Conservation (phyloP, 495 filamentous ascomycete species). For the Aspergillus coremiiformis region DNA sequence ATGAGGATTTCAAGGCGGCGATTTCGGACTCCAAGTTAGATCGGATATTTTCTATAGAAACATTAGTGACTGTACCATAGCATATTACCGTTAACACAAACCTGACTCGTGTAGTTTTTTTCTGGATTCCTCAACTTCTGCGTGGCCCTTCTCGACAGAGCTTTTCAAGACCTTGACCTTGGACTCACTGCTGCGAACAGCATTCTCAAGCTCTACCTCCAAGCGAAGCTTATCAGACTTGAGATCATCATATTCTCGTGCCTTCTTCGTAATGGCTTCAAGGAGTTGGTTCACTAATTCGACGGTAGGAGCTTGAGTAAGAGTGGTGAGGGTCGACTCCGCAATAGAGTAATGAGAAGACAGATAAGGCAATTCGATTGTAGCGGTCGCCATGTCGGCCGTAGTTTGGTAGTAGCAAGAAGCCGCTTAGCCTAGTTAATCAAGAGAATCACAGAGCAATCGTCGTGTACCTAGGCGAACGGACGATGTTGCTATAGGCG, state of each 20-base stretch:
- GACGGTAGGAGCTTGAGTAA: slow-evolving; percentile 64
- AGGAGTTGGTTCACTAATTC: slow-evolving; percentile 69
- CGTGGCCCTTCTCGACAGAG: slow-evolving; percentile 70
- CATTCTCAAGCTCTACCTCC: slow-evolving; percentile 89
- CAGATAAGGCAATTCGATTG: slow-evolving; percentile 68
- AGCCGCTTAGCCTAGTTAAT: slow-evolving; percentile 7
- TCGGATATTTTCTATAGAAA: slow-evolving; percentile 49
- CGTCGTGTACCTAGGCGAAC: background rate
- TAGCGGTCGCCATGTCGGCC: slow-evolving; percentile 63
- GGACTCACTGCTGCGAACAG: slow-evolving; percentile 70
- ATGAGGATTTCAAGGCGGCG: slow-evolving; percentile 66
- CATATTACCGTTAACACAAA: slow-evolving; percentile 27
- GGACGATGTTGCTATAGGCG: background rate
- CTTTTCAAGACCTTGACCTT: slow-evolving; percentile 72
- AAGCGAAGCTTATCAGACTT: slow-evolving; percentile 75
- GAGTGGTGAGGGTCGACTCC: slow-evolving; percentile 54
- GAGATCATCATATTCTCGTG: slow-evolving; percentile 69
- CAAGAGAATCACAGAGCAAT: background rate
- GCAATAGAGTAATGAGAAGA: slow-evolving; percentile 67
- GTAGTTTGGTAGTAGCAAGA: slow-evolving; percentile 11
- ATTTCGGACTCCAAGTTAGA: slow-evolving; percentile 74
- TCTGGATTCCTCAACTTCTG: slow-evolving; percentile 69
- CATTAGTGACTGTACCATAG: slow-evolving; percentile 15
- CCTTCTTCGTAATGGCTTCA: slow-evolving; percentile 58
- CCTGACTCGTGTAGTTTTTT: slow-evolving; percentile 76